Conservation (phyloP, 2,329 filamentous ascomycete genomes). For the Cercospora brassicicola region DNA sequence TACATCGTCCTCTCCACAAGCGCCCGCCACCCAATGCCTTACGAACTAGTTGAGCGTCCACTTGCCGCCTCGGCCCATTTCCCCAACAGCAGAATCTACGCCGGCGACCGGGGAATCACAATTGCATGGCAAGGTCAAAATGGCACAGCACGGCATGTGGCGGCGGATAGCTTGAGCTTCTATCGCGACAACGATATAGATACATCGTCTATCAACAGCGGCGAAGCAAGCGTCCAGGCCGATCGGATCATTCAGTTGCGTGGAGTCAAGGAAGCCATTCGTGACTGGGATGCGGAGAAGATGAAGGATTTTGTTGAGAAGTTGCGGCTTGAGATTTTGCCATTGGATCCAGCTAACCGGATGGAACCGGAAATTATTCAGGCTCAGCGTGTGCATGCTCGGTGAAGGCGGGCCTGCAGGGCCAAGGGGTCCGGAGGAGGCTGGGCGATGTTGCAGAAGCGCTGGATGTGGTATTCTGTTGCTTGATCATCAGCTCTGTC, state of each 20-base stretch:
- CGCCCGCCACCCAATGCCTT: neutral
- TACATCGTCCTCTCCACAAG: neutral
- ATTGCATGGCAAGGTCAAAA: neutral
- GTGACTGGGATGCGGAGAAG: neutral
- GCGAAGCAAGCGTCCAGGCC: neutral
- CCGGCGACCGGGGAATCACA: neutral
- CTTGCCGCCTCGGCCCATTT: neutral
- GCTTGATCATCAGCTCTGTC: neutral
- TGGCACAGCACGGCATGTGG: neutral
- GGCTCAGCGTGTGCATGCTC: neutral
- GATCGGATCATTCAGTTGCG: neutral
- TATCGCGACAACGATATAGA: neutral
- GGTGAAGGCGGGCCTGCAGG: neutral
- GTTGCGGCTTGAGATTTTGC: neutral
- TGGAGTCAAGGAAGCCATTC: neutral
- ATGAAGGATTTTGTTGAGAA: neutral
- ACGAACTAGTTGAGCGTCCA: neutral
- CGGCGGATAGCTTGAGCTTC: neutral
- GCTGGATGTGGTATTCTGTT: neutral
- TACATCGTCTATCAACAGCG: neutral
- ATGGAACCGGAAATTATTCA: slow-evolving; percentile 1
- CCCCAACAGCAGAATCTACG: neutral
- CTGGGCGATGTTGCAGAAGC: neutral
- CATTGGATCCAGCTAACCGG: neutral
- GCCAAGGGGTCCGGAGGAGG: neutral